Conservation (phyloP, 2,329 filamentous ascomycete genomes). For the Alternaria sp. region DNA sequence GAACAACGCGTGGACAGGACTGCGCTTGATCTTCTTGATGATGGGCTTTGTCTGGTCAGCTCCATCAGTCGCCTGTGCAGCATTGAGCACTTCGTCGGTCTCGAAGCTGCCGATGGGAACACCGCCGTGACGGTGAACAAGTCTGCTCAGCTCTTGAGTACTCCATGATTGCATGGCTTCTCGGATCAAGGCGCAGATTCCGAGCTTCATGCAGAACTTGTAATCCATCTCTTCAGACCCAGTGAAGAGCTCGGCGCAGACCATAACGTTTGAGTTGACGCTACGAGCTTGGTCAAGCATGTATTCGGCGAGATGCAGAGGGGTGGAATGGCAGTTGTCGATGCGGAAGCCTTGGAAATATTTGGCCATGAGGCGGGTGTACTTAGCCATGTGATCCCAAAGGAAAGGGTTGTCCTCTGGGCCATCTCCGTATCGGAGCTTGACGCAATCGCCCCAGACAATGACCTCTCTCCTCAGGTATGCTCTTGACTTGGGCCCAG, state of each 20-base stretch:
- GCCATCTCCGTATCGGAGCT: conserved; percentile 83
- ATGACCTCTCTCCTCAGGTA: conserved; percentile 97
- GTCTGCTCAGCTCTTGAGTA: conserved; percentile 86
- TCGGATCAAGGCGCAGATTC: conserved; percentile 87
- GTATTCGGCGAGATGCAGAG: conserved; percentile 91
- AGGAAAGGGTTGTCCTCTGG: conserved; percentile 89
- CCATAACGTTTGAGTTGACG: conserved; percentile 84
- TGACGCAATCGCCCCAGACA: conserved; percentile 98
- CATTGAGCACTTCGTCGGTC: conserved; percentile 79
- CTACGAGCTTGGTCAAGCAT: conserved; percentile 92
- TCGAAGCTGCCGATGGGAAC: conserved; percentile 97
- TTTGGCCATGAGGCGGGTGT: conserved; percentile 89
- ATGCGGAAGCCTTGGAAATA: conserved; percentile 96
- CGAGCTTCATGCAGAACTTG: conserved; percentile 90
- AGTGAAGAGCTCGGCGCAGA: conserved; percentile 94
- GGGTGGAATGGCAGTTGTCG: conserved; percentile 97
- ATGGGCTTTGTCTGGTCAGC: conserved; percentile 48
- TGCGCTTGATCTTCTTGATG: conserved; percentile 82
- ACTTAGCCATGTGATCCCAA: conserved; percentile 95
- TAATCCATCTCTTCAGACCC: conserved; percentile 97
- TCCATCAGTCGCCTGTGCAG: conserved; percentile 54
- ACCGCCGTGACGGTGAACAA: conserved; percentile 93
- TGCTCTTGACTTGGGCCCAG: conserved; percentile 85
- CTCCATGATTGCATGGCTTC: conserved; percentile 99
- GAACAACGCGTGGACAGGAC: conserved; percentile 89